A percentile compares a stretch with the other conserved stretches of the same genome.
These are phyloP conservation scores for Kwoniella mangroviensis DNA, from an alignment of 768 basidiomycete species.

Conservation along the genomic window DNA sequence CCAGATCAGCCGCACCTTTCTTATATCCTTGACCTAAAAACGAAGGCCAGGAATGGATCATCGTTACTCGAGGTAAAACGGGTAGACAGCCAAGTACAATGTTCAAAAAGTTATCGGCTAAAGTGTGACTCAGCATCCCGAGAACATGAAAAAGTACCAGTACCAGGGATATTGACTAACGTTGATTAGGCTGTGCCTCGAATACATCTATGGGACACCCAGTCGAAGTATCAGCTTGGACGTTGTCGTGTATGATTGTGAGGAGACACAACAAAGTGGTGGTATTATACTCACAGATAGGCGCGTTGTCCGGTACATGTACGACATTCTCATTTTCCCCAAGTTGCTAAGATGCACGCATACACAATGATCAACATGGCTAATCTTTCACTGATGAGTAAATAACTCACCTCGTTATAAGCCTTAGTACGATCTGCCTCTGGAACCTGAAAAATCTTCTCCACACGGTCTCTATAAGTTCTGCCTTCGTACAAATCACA, in stretches of 20 bases:
- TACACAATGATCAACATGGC: too few species aligned
- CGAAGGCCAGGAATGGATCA: conserved; percentile 19
- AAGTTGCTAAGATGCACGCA: conserved; percentile 10
- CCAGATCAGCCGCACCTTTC: background rate
- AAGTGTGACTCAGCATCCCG: too few species aligned
- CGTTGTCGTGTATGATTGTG: too few species aligned
- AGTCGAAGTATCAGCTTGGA: too few species aligned
- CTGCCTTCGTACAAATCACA: too few species aligned
- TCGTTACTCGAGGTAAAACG: background rate
- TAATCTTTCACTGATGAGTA: too few species aligned
- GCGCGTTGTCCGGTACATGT: conserved; percentile 1
- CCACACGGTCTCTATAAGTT: background rate
- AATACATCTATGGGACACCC: too few species aligned
- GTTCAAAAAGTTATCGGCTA: conserved; percentile 2
- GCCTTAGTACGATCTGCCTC: background rate
- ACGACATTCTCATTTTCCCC: conserved; percentile 15
- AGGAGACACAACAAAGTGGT: too few species aligned
- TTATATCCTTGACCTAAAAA: conserved; percentile 15
- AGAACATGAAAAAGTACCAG: too few species aligned
- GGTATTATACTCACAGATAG: conserved; percentile 8
- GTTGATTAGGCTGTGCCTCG: background rate
- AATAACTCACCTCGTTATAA: conserved; percentile 16
- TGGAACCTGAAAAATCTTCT: background rate
- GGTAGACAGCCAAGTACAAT: background rate
- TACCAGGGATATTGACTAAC: background rate